Evolutionary conservation across 2,329 filamentous ascomycete genomes (phyloP).

Genomic region (Diplodia corticola): DNA sequence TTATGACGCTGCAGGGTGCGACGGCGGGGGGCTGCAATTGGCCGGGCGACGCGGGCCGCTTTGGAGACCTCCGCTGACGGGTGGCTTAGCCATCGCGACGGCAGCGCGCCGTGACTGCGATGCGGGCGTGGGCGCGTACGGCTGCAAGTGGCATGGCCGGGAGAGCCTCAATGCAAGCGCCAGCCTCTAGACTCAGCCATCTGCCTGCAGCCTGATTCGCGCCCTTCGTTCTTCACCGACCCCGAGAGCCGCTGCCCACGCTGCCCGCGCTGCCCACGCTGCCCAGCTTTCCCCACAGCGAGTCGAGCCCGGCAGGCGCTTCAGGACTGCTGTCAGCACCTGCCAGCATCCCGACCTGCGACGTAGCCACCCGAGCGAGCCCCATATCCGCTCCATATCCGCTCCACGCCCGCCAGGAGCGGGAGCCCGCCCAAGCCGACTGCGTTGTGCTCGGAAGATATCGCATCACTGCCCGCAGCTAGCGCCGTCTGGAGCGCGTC

Average conservation of each 20-base stretch:
- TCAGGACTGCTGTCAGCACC: background rate
- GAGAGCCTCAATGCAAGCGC: constrained; percentile 20
- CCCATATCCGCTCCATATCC: no score
- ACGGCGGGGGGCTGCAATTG: background rate
- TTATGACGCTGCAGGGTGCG: constrained; percentile 7
- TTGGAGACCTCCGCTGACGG: constrained; percentile 17
- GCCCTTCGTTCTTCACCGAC: constrained; percentile 2
- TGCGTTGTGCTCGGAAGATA: background rate
- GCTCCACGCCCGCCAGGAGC: background rate
- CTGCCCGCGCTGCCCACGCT: no score
- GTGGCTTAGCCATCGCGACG: constrained; percentile 11
- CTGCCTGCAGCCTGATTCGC: constrained; percentile 1
- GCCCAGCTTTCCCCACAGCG: constrained; percentile 4
- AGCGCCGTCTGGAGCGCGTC: background rate
- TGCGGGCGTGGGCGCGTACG: constrained; percentile 17
- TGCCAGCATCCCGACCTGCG: constrained; percentile 1
- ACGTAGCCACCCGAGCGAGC: constrained; percentile 12
- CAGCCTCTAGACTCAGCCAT: background rate
- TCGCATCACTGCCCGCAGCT: background rate
- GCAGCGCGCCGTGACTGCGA: constrained; percentile 4
- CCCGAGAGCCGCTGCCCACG: background rate
- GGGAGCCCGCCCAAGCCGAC: no score
- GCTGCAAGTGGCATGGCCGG: background rate
- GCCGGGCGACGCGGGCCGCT: constrained; percentile 9
- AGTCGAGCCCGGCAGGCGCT: constrained; percentile 5